Evolutionary conservation across 805 yeast species (phyloP).

Genomic region (Candida saitoana): DNA sequence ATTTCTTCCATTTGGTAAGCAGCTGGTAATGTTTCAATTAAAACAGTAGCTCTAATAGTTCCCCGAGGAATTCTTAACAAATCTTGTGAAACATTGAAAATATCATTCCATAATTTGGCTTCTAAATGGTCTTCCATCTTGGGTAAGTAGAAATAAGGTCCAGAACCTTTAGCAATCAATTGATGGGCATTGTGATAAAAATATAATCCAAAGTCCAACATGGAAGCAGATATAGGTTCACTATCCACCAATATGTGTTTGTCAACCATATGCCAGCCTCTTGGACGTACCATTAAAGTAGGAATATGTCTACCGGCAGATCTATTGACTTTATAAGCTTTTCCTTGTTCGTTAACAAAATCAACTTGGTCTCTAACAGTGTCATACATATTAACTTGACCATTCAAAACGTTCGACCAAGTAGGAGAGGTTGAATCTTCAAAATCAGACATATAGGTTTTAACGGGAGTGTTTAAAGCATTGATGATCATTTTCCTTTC

Average conservation of each 20-base stretch:
- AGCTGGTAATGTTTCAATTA: constrained; percentile 20
- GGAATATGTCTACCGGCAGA: constrained; percentile 12
- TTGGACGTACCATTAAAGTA: constrained; percentile 17
- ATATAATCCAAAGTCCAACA: constrained; percentile 19
- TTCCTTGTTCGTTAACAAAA: constrained; percentile 22
- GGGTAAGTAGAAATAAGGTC: constrained; percentile 21
- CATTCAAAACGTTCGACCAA: constrained; percentile 16
- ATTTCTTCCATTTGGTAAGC: constrained; percentile 23
- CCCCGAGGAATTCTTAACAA: constrained; percentile 14
- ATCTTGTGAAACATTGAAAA: constrained; percentile 19
- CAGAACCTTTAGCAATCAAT: constrained; percentile 13
- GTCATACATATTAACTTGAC: constrained; percentile 20
- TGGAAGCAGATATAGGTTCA: constrained; percentile 17
- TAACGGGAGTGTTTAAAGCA: constrained; percentile 19
- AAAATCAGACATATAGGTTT: constrained; percentile 20
- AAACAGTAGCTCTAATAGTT: constrained; percentile 16
- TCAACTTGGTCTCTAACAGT: constrained; percentile 18
- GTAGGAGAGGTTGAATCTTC: constrained; percentile 19
- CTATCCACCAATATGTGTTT: constrained; percentile 17
- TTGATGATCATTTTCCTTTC: constrained; percentile 20
- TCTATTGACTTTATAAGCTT: constrained; percentile 31
- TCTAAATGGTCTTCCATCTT: constrained; percentile 21
- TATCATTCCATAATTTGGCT: constrained; percentile 20
- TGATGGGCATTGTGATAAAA: constrained; percentile 18
- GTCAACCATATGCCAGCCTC: constrained; percentile 23